Base-by-base conservation (phyloP, 2,329 filamentous ascomycete genomes). In the Pezizomycotina sp. region DNA sequence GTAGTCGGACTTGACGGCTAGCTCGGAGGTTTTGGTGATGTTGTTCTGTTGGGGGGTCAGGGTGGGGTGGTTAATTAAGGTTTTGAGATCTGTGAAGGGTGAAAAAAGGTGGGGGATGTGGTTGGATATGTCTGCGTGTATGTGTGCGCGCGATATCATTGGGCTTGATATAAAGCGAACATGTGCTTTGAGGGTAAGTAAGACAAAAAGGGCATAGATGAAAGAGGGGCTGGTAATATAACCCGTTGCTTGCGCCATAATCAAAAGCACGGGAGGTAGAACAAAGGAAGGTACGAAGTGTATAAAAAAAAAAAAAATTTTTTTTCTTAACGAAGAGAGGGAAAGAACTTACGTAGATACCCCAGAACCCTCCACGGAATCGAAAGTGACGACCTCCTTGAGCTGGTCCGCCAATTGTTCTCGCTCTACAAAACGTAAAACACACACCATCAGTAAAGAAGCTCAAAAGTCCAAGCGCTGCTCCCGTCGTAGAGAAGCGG, bases 361-460 rank as follows among this genome's bases (percentile, higher is more conserved):
- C 89, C 89, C 89, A 98, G 62, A 98, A 98, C 60, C 98, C 91
- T 63, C 89, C 16, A 98, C 89, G 2, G 84, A 92, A 63, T 92
- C 82, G 55, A 98, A 95, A 38, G 82, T 93, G 55, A 98, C 93
- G 52, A 98, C 86, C 60, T 98, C 83, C 65, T 98, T 98, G 47
- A 98, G 65, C 46, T 95, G 66, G 58, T 98, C 89, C 51, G 91
- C 91, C 89, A 91, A 98, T 69, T 93, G 93, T 47, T 45, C 31
- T 95, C 83, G 48, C 82, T 83, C 82, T 92, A 31, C 4, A 40
- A 43, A 30, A 50, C 56, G 52, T 42, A 47, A 27, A 42, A 46
- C 23, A 18, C 20, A 40, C 13, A 30, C 23, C 23, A 15, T 12
- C 20, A 12, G n/a, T 3, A 4, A 26, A 26, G n/a, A 10, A 6